Evolutionary conservation across 2,329 filamentous ascomycete genomes (phyloP).

Genomic region (Chaetothyriales sp.): DNA sequence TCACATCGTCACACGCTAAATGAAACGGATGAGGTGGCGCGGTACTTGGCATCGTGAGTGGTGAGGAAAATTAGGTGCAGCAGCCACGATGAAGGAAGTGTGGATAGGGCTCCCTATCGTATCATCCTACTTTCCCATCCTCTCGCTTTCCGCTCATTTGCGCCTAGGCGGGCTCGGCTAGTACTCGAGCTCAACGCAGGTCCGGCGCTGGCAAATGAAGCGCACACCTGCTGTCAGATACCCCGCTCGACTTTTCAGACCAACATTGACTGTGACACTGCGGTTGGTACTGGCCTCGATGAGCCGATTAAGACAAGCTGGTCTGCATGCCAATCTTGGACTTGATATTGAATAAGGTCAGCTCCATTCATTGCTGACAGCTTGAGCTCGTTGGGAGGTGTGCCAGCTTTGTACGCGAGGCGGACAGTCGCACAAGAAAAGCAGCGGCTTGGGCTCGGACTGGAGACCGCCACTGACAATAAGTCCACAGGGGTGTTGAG

Average conservation of each 20-base stretch:
- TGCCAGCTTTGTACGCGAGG: too few species aligned
- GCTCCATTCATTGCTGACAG: too few species aligned
- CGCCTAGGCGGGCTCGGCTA: not conserved
- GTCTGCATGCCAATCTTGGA: too few species aligned
- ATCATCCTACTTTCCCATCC: not conserved
- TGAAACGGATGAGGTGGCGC: not conserved
- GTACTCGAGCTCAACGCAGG: too few species aligned
- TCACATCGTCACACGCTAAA: not conserved
- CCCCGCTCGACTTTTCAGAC: not conserved
- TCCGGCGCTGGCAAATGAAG: not conserved
- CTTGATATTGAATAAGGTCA: too few species aligned
- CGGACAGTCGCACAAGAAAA: not conserved
- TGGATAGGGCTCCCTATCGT: not conserved
- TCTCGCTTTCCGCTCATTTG: not conserved
- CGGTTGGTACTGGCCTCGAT: too few species aligned
- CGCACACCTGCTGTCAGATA: not conserved
- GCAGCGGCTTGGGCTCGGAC: too few species aligned
- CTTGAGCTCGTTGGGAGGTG: too few species aligned
- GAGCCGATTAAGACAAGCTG: too few species aligned
- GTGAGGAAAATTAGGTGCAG: not conserved
- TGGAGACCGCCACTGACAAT: too few species aligned
- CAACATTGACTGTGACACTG: not conserved
- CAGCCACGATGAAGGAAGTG: not conserved
- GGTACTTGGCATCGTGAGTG: not conserved
- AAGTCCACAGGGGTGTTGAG: not conserved